Conservation (phyloP, 1,284 basidiomycete species). For the Mycosarcoma mackinlayi region DNA sequence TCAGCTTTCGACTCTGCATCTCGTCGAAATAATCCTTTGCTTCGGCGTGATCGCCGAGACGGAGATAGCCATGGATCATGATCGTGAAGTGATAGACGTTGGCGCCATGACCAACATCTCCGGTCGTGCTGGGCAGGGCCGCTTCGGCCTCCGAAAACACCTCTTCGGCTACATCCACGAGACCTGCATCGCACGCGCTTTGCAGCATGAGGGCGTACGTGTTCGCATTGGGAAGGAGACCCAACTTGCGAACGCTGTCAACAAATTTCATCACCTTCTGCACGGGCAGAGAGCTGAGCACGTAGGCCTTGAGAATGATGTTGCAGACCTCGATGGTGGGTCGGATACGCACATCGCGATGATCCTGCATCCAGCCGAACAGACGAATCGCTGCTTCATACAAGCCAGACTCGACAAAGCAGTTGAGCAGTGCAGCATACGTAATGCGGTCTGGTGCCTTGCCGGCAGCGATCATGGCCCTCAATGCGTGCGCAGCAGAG, state of each 20-base stretch:
- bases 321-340: conserved; percentile 68
- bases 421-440: conserved; percentile 79
- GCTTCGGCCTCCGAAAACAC: conserved; percentile 72
- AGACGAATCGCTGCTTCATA: conserved; percentile 79
- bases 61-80: conserved; percentile 82
- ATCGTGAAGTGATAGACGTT: conserved; percentile 80
- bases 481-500: conserved; percentile 78
- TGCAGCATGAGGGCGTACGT: conserved; percentile 84
- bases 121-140: conserved; percentile 21
- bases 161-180: conserved; percentile 76
- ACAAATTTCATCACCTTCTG: conserved; percentile 77
- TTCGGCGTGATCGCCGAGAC: conserved; percentile 72
- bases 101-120: conserved; percentile 54
- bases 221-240: conserved; percentile 74
- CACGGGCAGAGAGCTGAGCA: conserved; percentile 82
- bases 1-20: conserved; percentile 78
- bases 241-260: conserved; percentile 72
- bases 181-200: conserved; percentile 81
- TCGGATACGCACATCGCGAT: conserved; percentile 32
- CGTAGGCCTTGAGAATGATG: conserved; percentile 84
- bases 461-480: conserved; percentile 71
- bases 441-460: conserved; percentile 59
- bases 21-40: conserved; percentile 80
- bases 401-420: conserved; percentile 82
- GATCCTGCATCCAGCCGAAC: conserved; percentile 75